Percentiles rank a stretch among this genome's conserved stretches.
Conservation (phyloP, 768 basidiomycete species). For the Tylopilus cervinicoccineus region DNA sequence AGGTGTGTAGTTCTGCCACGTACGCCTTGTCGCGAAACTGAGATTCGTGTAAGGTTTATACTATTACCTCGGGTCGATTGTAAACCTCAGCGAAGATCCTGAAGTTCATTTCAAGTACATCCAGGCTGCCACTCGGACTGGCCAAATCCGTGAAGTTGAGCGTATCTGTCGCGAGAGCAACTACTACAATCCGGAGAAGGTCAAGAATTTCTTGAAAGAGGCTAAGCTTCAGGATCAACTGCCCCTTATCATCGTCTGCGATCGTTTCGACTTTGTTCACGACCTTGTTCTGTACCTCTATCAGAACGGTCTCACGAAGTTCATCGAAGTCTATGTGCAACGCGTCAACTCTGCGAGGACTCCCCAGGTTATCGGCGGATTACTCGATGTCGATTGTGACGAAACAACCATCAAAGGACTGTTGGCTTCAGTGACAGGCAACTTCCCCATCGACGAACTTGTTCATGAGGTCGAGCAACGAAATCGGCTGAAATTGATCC, state of each 20-base stretch:
- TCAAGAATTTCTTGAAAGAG: slow-evolving; percentile 99
- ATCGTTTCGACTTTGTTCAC: slow-evolving; percentile 99
- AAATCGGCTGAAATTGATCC: slow-evolving; percentile 92
- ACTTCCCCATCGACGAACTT: slow-evolving; percentile 97
- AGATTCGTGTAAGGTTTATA: slow-evolving; percentile 62
- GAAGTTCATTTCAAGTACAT: slow-evolving; percentile 99
- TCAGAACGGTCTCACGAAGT: slow-evolving; percentile 93
- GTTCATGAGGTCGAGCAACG: slow-evolving; percentile 96
- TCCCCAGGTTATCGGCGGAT: slow-evolving; percentile 93
- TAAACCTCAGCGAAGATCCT: slow-evolving; percentile 92
- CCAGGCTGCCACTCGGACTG: slow-evolving; percentile 95
- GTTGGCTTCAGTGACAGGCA: slow-evolving; percentile 91
- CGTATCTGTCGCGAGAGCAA: slow-evolving; percentile 98
- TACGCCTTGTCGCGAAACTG: background rate
- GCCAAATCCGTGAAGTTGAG: slow-evolving; percentile 98
- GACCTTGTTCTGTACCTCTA: slow-evolving; percentile 98
- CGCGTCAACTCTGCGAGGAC: slow-evolving; percentile 96
- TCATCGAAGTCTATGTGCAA: slow-evolving; percentile 99
- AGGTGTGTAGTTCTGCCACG: slow-evolving; percentile 40
- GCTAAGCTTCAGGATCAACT: slow-evolving; percentile 95
- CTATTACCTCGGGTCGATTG: slow-evolving; percentile 97
- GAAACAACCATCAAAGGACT: slow-evolving; percentile 93
- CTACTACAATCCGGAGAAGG: slow-evolving; percentile 97
- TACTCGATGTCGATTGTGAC: slow-evolving; percentile 97
- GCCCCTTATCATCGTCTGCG: slow-evolving; percentile 99